Conservation (phyloP, 2,329 filamentous ascomycete species). For the Teratosphaeria viscida region DNA sequence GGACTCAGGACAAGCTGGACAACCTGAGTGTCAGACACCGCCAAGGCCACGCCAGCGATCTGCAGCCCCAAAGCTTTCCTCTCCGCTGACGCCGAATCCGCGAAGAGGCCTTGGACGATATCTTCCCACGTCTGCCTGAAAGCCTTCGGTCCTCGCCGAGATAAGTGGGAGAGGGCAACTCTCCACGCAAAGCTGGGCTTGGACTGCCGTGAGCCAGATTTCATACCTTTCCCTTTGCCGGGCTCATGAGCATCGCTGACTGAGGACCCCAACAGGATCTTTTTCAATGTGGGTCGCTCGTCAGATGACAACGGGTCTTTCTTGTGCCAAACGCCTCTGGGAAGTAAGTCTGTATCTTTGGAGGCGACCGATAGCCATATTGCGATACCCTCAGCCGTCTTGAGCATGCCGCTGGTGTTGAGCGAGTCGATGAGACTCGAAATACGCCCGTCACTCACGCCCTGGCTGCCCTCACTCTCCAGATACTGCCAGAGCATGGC, state of each 20-base stretch:
- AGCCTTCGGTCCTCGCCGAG: conserved; percentile 50
- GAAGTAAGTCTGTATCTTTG: conserved; percentile 53
- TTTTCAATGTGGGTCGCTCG: conserved; percentile 58
- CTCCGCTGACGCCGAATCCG: conserved; percentile 68
- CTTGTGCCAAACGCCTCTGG: conserved; percentile 60
- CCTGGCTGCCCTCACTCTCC: conserved; percentile 9
- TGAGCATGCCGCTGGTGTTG: conserved; percentile 49
- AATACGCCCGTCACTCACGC: conserved; percentile 8
- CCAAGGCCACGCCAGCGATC: conserved; percentile 60
- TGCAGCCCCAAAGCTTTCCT: conserved; percentile 89
- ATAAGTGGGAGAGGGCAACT: background rate
- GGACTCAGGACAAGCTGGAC: conserved; percentile 62
- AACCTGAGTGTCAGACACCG: conserved; percentile 47
- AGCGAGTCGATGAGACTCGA: conserved; percentile 17
- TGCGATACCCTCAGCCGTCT: conserved; percentile 79
- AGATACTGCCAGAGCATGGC: conserved; percentile 69
- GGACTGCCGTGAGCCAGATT: conserved; percentile 58
- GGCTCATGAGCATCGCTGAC: conserved; percentile 37
- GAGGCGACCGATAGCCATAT: conserved; percentile 68
- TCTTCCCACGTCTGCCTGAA: conserved; percentile 78
- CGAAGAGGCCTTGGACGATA: conserved; percentile 78
- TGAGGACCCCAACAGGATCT: conserved; percentile 68
- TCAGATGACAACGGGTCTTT: conserved; percentile 62
- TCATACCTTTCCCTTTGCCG: conserved; percentile 52
- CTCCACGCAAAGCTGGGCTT: conserved; percentile 64